These are phyloP conservation scores for Fraxinus americana DNA, from an alignment of 257 asterid genomes.

Conservation along the genomic window DNA sequence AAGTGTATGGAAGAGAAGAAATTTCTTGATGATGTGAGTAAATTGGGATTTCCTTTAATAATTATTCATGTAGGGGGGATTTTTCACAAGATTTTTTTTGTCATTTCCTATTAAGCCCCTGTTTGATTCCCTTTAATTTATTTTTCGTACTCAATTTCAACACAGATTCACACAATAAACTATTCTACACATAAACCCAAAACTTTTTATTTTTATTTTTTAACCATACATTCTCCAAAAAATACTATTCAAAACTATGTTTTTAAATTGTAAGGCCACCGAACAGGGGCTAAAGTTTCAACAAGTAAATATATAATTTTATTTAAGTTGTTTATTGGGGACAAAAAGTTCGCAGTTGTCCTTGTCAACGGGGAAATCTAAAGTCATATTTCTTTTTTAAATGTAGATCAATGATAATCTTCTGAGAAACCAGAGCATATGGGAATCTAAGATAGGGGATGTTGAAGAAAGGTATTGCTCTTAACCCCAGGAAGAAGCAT, in stretches of 20 bases:
- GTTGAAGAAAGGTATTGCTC: conserved; percentile 62
- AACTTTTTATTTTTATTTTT: too few species aligned
- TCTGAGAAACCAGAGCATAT: conserved; percentile 64
- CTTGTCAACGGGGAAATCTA: background rate
- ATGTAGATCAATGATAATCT: conserved; percentile 89
- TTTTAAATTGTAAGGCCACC: too few species aligned
- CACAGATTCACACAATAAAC: too few species aligned
- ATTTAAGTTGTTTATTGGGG: background rate
- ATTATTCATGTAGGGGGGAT: conserved; percentile 6
- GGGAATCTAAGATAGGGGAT: conserved; percentile 72
- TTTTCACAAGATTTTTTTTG: conserved; percentile 6
- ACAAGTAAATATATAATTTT: background rate
- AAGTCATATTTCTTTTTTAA: conserved; percentile 23
- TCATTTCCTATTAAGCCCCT: background rate
- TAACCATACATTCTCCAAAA: too few species aligned
- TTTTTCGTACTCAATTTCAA: too few species aligned
- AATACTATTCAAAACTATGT: too few species aligned
- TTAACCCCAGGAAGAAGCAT: conserved; percentile 14
- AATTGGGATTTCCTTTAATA: conserved; percentile 1
- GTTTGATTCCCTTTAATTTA: too few species aligned
- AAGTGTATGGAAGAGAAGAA: conserved; percentile 63
- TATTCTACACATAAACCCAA: too few species aligned
- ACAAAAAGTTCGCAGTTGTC: background rate
- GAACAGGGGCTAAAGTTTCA: background rate
- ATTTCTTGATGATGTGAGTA: conserved; percentile 82